Percentiles rank a stretch among this genome's conserved stretches.
phyloP scores from a whole-genome alignment of 2,329 filamentous ascomycete genomes.

The Penicillium sp. region DNA sequence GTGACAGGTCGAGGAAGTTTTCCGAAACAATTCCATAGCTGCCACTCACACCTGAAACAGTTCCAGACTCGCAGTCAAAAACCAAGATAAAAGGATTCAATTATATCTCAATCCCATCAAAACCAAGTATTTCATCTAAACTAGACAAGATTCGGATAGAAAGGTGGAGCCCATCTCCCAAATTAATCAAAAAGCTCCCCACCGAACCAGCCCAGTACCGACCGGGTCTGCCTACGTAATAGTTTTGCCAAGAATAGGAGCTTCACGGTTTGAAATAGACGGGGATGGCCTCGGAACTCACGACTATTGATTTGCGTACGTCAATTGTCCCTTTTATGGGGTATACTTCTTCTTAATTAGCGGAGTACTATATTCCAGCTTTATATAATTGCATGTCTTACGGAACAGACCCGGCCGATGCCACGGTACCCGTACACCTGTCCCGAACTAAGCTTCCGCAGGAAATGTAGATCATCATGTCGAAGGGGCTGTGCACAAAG shows the following conservation, averaged over 20 bases:
- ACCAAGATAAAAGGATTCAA: background rate
- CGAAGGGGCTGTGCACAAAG: slow-evolving; percentile 10
- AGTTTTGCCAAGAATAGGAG: background rate
- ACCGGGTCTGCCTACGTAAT: background rate
- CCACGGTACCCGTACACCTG: background rate
- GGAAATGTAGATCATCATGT: slow-evolving; percentile 6
- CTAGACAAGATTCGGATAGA: background rate
- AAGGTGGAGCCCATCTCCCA: background rate
- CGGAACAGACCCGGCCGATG: background rate
- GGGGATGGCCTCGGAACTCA: background rate
- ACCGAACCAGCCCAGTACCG: background rate
- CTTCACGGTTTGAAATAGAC: background rate
- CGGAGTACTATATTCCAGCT: background rate
- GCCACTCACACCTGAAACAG: background rate
- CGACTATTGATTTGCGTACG: background rate
- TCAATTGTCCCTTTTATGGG: background rate
- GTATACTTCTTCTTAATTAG: background rate
- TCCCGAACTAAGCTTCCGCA: slow-evolving; percentile 3
- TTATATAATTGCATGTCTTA: background rate
- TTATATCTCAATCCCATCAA: background rate
- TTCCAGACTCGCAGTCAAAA: background rate
- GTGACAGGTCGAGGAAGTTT: background rate
- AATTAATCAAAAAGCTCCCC: background rate
- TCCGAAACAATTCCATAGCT: background rate
- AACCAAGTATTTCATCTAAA: background rate